Evolutionary conservation across 1,284 basidiomycete species (phyloP).

Genomic region (Trichosporon sp.): DNA sequence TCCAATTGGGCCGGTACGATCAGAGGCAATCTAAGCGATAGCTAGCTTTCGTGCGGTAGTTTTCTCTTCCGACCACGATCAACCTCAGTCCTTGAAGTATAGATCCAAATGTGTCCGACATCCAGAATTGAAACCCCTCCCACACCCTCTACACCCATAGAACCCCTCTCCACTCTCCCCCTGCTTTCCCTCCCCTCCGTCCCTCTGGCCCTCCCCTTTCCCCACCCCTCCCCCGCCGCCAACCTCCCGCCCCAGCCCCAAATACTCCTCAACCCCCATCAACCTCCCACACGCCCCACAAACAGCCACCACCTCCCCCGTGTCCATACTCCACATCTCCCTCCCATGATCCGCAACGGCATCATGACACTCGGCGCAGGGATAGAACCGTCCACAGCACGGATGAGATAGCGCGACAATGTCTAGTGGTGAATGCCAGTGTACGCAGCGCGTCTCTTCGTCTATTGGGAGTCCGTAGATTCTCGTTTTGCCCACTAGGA

Average conservation of each 20-base stretch:
- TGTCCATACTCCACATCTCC: not conserved
- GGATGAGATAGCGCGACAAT: not conserved
- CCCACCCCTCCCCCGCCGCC: no score
- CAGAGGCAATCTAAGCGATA: no score
- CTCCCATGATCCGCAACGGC: not conserved
- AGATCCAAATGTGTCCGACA: no score
- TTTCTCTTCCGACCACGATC: no score
- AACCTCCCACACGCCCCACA: not conserved
- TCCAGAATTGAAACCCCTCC: no score
- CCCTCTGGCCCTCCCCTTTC: not conserved
- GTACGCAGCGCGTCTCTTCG: not conserved
- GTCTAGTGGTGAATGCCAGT: not conserved
- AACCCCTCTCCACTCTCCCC: no score
- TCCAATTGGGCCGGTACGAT: no score
- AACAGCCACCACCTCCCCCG: not conserved
- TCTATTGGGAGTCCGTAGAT: not conserved
- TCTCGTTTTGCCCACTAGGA: not conserved
- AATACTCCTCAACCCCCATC: not conserved
- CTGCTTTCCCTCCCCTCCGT: no score
- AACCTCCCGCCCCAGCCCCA: no score
- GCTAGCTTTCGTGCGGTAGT: no score
- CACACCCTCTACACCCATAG: no score
- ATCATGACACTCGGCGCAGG: not conserved
- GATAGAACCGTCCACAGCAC: not conserved
- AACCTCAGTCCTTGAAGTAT: no score